Evolutionary conservation across 1,139 yeast species (phyloP).

Genomic region (Arxiozyma bovina): DNA sequence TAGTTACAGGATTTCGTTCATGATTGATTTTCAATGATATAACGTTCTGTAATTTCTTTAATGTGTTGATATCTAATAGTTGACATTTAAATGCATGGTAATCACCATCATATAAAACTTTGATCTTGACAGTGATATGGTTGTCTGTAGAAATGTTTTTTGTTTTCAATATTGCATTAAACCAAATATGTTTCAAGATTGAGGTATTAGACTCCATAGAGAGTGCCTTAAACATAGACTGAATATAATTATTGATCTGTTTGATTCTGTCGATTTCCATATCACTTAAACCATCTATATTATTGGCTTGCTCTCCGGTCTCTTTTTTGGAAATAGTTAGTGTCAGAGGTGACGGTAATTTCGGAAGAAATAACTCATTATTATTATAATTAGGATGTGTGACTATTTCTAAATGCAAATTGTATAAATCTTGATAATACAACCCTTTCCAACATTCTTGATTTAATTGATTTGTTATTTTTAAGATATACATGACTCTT

Average conservation of each 20-base stretch:
- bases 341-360: constrained; percentile 12
- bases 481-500: constrained; percentile 12
- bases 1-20: neutral
- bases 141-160: neutral
- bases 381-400: neutral
- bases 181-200: constrained; percentile 6
- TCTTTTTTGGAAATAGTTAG: neutral
- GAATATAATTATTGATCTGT: constrained; percentile 10
- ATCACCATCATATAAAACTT: constrained; percentile 14
- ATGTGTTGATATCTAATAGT: constrained; percentile 6
- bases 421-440: constrained; percentile 15
- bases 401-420: constrained; percentile 10
- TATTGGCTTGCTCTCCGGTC: neutral
- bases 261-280: constrained; percentile 6
- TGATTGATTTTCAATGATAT: constrained; percentile 2
- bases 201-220: neutral
- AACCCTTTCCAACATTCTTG: constrained; percentile 5
- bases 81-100: constrained; percentile 13
- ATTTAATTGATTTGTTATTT: constrained; percentile 4
- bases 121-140: constrained; percentile 8
- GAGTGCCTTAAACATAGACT: constrained; percentile 2
- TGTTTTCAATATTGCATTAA: constrained; percentile 2
- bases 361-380: constrained; percentile 9
- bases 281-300: neutral
- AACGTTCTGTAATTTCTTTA: constrained; percentile 7